Conservation (phyloP, 768 basidiomycete species). For the Rhodosporidiobolus sp. region DNA sequence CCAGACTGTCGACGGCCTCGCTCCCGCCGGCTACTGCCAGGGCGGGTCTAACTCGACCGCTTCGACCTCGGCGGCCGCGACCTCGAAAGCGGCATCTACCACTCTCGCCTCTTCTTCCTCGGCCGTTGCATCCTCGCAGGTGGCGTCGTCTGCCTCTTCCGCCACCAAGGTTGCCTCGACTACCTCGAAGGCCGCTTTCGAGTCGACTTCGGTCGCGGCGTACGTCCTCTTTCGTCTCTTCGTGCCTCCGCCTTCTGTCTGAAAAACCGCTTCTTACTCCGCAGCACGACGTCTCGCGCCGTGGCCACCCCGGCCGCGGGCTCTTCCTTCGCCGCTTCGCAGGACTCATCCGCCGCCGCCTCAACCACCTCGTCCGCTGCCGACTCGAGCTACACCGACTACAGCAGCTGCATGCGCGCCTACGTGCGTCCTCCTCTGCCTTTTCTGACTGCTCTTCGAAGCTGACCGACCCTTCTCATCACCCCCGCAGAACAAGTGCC, state of each 20-base stretch:
- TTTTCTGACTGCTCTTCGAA: neutral
- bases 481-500: conserved; percentile 1
- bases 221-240: neutral
- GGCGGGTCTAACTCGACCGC: neutral
- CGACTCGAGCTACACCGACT: neutral
- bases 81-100: too few relatives aligned
- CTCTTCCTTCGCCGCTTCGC: neutral
- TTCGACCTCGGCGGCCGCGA: neutral
- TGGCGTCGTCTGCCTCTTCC: neutral
- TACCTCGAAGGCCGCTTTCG: neutral
- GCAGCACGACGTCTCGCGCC: neutral
- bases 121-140: neutral
- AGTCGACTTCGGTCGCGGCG: neutral
- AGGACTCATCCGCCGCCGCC: neutral
- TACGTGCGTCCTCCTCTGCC: neutral
- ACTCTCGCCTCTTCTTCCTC: neutral
- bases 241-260: neutral
- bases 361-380: neutral
- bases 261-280: neutral
- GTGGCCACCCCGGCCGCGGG: neutral
- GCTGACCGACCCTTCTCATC: neutral
- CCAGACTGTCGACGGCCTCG: conserved; percentile 1
- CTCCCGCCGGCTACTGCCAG: conserved; percentile 10
- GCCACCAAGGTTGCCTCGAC: neutral
- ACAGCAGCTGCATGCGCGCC: conserved; percentile 10